Evolutionary conservation across 371 early-diverging fungal genomes (phyloP).

Genomic region (Gilbertella persicaria): DNA sequence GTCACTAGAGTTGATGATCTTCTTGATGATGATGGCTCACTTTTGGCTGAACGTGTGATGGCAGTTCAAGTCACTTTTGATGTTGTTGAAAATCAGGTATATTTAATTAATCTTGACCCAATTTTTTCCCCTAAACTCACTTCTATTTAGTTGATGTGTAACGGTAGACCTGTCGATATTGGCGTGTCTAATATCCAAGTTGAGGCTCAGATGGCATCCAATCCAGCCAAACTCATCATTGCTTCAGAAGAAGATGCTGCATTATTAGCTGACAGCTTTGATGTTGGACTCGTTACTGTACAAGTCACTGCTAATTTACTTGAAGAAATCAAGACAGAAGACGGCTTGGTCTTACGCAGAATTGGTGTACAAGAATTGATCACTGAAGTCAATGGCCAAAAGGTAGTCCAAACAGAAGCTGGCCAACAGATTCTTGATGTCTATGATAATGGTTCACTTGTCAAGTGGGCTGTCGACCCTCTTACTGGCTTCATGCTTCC

Average conservation of each 20-base stretch:
- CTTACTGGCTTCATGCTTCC: constrained; percentile 47
- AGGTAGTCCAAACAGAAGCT: constrained; percentile 70
- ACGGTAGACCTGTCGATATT: constrained; percentile 61
- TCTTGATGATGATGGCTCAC: constrained; percentile 62
- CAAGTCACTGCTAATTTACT: constrained; percentile 61
- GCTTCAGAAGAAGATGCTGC: constrained; percentile 55
- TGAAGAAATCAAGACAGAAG: constrained; percentile 56
- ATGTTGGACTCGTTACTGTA: constrained; percentile 70
- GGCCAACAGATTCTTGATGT: constrained; percentile 73
- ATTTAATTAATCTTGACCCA: neutral
- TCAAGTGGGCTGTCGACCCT: constrained; percentile 52
- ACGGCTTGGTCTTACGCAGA: constrained; percentile 57
- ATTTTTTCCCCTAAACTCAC: neutral
- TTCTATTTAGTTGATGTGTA: constrained; percentile 47
- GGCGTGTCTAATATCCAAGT: constrained; percentile 61
- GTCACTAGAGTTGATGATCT: constrained; percentile 73
- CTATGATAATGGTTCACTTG: constrained; percentile 38
- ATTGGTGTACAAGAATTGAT: constrained; percentile 64
- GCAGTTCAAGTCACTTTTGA: constrained; percentile 72
- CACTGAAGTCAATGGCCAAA: constrained; percentile 68
- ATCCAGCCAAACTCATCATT: constrained; percentile 46
- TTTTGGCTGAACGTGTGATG: constrained; percentile 67
- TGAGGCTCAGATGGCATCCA: constrained; percentile 58
- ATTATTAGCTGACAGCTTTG: constrained; percentile 57
- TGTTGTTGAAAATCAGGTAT: constrained; percentile 60